Base-by-base conservation (phyloP, 1,139 yeast species). In the Taphrina betulina region DNA sequence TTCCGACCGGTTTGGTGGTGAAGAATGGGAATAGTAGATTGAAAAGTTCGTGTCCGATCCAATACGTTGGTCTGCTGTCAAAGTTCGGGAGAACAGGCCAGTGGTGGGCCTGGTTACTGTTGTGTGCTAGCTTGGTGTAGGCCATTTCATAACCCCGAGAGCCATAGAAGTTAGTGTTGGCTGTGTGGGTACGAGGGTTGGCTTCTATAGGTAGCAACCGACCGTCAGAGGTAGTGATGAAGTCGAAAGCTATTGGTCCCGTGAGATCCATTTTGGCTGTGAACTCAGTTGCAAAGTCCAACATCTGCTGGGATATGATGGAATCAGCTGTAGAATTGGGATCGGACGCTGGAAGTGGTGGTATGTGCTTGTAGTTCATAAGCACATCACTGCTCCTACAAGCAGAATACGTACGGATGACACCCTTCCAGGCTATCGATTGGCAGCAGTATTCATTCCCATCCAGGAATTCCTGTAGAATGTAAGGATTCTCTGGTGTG, bases 391-490 rank as follows among this genome's bases (percentile, higher is more conserved):
- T 45, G 17, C 52, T 45, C 22, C 23, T 42, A 23, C 52, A 45
- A 2, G 42, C 41, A 10, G 52, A 45, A 35, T 35, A 45, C 12
- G 52, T 45, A 2, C 52, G 52, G 14, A 45, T 26, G 23, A 45
- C 52, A 23, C 52, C 52, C 19, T 45, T 36, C 20, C 22, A 35
- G 14, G 52, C 42, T 22, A 45, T 36, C 2, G 52, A 45, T 16
- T 45, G 52, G 17, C 52, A 45, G 24, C 52, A 45, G 24, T 45
- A 45, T 34, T 45, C 52, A 5, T 35, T 45, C n/a, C 52, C 52
- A 17, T 45, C 26, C 42, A 45, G 24, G 35, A 45, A 45, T 35
- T 45, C 52, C 19, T 45, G 52, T 7, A 45, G 8, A 17, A 45
- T 45, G 17, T 45, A 45, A 19, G 52, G 52, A 16, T 45, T 45